Base-by-base conservation (phyloP, 2,329 filamentous ascomycete genomes). In the Fusarium austroafricanum region DNA sequence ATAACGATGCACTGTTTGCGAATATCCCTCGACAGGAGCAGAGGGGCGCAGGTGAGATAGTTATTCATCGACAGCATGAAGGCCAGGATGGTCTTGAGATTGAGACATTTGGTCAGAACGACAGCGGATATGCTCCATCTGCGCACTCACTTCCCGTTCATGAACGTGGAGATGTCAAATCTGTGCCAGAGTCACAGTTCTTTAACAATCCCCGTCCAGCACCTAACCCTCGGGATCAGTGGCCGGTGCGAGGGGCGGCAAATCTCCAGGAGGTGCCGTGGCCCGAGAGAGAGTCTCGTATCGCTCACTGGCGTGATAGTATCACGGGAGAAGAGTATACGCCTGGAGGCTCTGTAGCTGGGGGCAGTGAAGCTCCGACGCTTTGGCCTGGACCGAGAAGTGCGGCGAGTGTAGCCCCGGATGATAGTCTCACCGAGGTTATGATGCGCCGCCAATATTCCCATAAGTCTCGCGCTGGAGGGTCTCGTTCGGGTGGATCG, bases 1-100 rank as follows among this genome's bases (percentile, higher is more conserved):
- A 54, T 7, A 35, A 42, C 2, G 70, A 72, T 37, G 50, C 60
- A 1, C 31, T 72, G 26, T 72, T 65, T 49, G 50, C 65, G 2
- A 60, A 70, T 7, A 53, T 73, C n/a, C 60, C 68, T 15, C 62
- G 56, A 2, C 42, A 52, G 6, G 60, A 49, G 4, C 23, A 50
- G 26, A 60, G 55, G 20, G 45, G 43, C 17, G 21, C 35, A 20
- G 70, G 63, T 5, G 66, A 72, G 17, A 20, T 72, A 2, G 18
- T 70, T 2, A 40, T 70, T 2, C 58, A 72, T 12, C 47, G 57
- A 3, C 33, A 49, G n/a, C 38, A 23, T 8, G 11, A 15, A 6
- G 49, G 42, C 5, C 26, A 44, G 10, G n/a, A 62, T 10, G 23
- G 21, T 6, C 35, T 47, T 2, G 10, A 37, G 10, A 6, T 44